Evolutionary conservation across 2,329 filamentous ascomycete species (phyloP).

Genomic region (Juglanconis sp.): DNA sequence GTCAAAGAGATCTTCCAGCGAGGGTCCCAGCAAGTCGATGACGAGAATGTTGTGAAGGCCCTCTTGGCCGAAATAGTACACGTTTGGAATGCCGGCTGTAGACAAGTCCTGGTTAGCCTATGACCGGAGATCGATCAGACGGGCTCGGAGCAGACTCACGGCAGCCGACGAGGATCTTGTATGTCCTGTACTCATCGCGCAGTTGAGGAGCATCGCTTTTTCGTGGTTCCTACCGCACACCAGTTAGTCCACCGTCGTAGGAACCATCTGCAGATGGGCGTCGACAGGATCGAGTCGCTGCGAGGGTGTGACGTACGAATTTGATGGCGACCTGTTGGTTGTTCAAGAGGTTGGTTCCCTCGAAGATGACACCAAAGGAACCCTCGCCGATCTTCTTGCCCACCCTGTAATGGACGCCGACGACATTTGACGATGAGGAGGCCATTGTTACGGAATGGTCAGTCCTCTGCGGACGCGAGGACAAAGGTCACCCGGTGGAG

Average conservation of each 20-base stretch:
- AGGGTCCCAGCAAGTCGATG: slow-evolving; percentile 92
- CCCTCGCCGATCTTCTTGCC: slow-evolving; percentile 99
- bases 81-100: slow-evolving; percentile 93
- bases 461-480: slow-evolving; percentile 9
- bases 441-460: slow-evolving; percentile 56
- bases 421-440: slow-evolving; percentile 90
- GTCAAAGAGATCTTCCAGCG: slow-evolving; percentile 94
- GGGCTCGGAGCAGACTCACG: slow-evolving; percentile 62
- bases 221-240: slow-evolving; percentile 73
- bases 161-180: slow-evolving; percentile 98
- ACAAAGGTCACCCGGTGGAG: slow-evolving; percentile 5
- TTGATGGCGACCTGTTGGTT: slow-evolving; percentile 99
- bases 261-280: background rate
- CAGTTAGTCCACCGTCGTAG: slow-evolving; percentile 14
- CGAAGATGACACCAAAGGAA: slow-evolving; percentile 97
- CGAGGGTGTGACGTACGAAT: slow-evolving; percentile 65
- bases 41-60: slow-evolving; percentile 98
- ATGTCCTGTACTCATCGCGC: slow-evolving; percentile 97
- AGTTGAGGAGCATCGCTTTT: slow-evolving; percentile 98
- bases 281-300: background rate
- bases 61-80: slow-evolving; percentile 99
- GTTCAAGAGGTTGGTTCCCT: slow-evolving; percentile 97
- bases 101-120: background rate
- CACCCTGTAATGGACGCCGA: slow-evolving; percentile 97
- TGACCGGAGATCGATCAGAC: background rate